Conservation (phyloP, 306 rosid genomes). For the Ziziphus jujuba region DNA sequence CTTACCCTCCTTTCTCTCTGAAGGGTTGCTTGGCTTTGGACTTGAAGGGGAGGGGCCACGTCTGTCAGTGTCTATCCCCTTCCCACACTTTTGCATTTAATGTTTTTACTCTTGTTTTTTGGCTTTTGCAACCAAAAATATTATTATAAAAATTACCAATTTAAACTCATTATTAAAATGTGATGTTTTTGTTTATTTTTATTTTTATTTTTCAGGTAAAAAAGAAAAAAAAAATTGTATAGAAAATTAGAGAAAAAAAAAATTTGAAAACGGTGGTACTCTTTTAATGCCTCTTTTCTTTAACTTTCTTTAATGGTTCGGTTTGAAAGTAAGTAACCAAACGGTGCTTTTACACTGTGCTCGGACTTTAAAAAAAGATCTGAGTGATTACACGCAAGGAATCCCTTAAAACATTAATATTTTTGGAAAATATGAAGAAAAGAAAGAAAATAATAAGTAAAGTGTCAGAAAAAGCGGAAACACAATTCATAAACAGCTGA, state of each 20-base stretch:
- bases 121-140: background rate
- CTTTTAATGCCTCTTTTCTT: no score
- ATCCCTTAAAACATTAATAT: no score
- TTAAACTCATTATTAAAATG: no score
- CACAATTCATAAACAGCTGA: constrained; percentile 8
- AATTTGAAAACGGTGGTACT: no score
- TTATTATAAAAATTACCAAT: no score
- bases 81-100: background rate
- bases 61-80: background rate
- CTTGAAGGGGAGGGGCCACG: background rate
- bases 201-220: no score
- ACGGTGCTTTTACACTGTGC: background rate
- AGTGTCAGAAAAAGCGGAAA: constrained; percentile 26
- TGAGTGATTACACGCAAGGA: background rate
- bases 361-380: background rate
- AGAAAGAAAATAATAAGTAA: background rate
- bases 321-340: background rate
- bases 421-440: background rate
- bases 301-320: no score
- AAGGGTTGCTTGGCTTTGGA: background rate
- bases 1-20: no score
- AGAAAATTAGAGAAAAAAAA: no score
- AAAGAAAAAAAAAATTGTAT: no score
- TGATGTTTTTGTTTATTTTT: no score
- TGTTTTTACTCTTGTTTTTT: background rate